Evolutionary conservation across 1,284 basidiomycete species (phyloP), one percentile per base, ranked within the genome.

Genomic region (Ustilago loliicola): DNA sequence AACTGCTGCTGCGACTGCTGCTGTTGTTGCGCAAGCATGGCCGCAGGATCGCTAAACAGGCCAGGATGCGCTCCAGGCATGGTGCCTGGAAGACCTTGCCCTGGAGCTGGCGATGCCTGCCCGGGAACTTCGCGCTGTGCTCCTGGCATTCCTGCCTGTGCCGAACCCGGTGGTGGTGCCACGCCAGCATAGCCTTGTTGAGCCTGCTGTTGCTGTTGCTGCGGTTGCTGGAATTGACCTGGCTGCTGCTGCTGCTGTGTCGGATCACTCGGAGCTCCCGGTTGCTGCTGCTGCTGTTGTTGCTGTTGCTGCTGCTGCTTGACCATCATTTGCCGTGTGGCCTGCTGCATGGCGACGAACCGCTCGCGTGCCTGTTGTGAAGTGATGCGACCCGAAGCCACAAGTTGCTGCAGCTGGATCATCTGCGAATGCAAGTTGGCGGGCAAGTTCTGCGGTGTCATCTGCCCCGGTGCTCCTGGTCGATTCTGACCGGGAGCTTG

Each of bases 321-420:
- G 57, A 73, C 61, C 70, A 77, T 73, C 75, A 77, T 70, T 21
- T 72, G 70, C 27, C 79, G 72, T 45, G 79, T 68, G 3, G 80
- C 78, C 30, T 80, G 78, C 67, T 82, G 80, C 65, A 80, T 79
- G 19, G 81, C 79, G 17, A 77, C 53, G 45, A 81, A 82, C 7
- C 79, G 80, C 32, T 79, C 77, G 9, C 75, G 75, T 7, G 83
- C 83, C 60, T 83, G 78, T 62, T 84, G 80, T 21, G 79, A 79
- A 29, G 81, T 75, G 62, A 84, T 80, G 45, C 79, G 78, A 19
- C 78, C 80, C 2, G 72, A 50, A 2, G 73, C 47, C 5, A 83
- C 80, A 11, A 83, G 66, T 3, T 72, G 67, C 61, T 82, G 81
- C 25, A 83, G 60, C 56, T 81, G 81, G 17, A 68, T 57, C 78